Percentiles rank a stretch among this genome's conserved stretches.
Conservation (phyloP, 345 rosid species). For the Lepidium sativum region DNA sequence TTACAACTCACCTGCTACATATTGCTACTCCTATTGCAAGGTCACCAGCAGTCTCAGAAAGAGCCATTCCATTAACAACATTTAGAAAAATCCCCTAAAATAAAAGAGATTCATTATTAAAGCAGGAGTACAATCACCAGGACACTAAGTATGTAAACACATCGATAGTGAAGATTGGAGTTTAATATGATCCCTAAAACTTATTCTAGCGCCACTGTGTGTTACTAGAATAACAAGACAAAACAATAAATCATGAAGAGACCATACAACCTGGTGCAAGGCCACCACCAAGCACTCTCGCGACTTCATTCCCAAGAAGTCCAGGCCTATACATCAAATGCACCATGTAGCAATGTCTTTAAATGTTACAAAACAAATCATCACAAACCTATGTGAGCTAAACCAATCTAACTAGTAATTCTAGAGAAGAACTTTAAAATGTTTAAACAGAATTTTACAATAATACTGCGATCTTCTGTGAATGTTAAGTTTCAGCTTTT, state of each 20-base stretch:
- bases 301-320: conserved; percentile 72
- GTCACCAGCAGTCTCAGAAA: conserved; percentile 86
- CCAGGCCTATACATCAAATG: conserved; percentile 67
- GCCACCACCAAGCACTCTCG: conserved; percentile 94
- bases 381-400: no score
- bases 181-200: background rate
- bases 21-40: conserved; percentile 94
- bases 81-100: conserved; percentile 66
- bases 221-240: background rate
- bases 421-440: background rate
- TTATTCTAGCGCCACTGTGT: background rate
- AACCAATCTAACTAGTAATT: background rate
- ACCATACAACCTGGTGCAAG: conserved; percentile 70
- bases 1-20: conserved; percentile 60
- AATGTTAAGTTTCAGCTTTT: no score
- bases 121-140: background rate
- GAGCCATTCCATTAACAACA: conserved; percentile 68
- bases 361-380: no score
- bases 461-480: no score
- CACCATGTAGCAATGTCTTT: background rate
- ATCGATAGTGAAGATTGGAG: background rate
- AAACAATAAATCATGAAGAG: conserved; percentile 9
- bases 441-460: background rate
- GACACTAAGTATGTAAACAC: background rate
- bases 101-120: background rate